Evolutionary conservation across 495 filamentous ascomycete genomes (phyloP).

Genomic region (Hypoxylon lienhwacheense): DNA sequence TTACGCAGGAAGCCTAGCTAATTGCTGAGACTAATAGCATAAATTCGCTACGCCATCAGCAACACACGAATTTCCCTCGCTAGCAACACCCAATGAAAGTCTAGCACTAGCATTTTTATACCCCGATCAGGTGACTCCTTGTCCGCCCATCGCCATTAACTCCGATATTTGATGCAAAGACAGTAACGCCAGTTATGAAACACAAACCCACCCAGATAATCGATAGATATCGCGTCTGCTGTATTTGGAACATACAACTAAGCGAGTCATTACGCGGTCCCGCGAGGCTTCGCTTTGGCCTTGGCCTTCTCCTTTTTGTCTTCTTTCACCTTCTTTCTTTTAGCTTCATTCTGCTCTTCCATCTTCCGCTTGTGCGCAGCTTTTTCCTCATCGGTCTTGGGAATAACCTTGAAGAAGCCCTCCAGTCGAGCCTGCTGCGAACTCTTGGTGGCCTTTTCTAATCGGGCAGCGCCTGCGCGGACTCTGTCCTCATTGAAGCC

Average conservation of each 20-base stretch:
- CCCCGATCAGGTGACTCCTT: constrained; percentile 18
- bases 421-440: constrained; percentile 90
- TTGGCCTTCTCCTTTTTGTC: constrained; percentile 92
- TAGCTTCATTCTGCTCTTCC: constrained; percentile 82
- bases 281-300: constrained; percentile 76
- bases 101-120: constrained; percentile 15
- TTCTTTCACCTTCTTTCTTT: constrained; percentile 91
- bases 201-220: constrained; percentile 1
- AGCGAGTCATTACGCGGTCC: constrained; percentile 32
- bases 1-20: not conserved
- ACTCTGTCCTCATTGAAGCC: constrained; percentile 96
- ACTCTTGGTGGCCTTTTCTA: constrained; percentile 86
- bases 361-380: constrained; percentile 86
- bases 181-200: constrained; percentile 29
- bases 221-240: not conserved
- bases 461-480: constrained; percentile 67
- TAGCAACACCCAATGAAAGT: constrained; percentile 9
- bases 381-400: constrained; percentile 82
- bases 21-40: not conserved
- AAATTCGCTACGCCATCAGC: not conserved
- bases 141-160: constrained; percentile 24
- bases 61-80: not conserved
- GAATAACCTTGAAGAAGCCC: constrained; percentile 96
- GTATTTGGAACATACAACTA: not conserved
- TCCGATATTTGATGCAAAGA: constrained; percentile 23